phyloP scores from a whole-genome alignment of 225 moss, liverwort and hornwort genomes.

The Straminergon stramineum region DNA sequence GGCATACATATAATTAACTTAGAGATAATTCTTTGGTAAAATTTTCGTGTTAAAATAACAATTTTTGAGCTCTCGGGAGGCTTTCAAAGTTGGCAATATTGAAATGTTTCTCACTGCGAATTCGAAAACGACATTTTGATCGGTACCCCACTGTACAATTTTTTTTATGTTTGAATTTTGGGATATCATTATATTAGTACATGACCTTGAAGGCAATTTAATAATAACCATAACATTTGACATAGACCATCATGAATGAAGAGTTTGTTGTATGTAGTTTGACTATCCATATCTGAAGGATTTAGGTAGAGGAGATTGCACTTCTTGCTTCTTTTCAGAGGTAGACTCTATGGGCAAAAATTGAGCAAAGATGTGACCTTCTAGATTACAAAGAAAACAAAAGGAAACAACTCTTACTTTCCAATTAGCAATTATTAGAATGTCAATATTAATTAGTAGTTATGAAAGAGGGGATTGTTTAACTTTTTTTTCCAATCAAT shows the following conservation, averaged over 20 bases:
- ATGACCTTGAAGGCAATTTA: not conserved
- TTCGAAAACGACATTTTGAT: no score
- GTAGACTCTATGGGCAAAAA: not conserved
- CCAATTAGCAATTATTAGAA: not conserved
- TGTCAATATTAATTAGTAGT: not conserved
- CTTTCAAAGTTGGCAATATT: no score
- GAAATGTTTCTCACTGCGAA: no score
- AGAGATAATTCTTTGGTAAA: no score
- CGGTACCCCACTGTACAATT: no score
- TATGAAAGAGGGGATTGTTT: accelerated
- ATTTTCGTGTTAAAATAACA: no score
- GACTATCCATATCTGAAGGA: not conserved
- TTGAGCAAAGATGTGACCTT: not conserved
- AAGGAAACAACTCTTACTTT: not conserved
- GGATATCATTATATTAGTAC: accelerated
- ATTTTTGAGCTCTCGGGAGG: no score
- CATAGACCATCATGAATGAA: not conserved
- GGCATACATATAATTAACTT: no score
- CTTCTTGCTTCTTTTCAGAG: not conserved
- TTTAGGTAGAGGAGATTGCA: accelerated
- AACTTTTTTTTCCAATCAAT: no score
- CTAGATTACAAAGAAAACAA: not conserved
- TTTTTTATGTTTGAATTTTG: not conserved
- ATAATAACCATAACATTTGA: not conserved
- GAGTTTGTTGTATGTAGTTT: not conserved